phyloP scores from a whole-genome alignment of 2,329 filamentous ascomycete genomes.

The Epichloe baconii region DNA sequence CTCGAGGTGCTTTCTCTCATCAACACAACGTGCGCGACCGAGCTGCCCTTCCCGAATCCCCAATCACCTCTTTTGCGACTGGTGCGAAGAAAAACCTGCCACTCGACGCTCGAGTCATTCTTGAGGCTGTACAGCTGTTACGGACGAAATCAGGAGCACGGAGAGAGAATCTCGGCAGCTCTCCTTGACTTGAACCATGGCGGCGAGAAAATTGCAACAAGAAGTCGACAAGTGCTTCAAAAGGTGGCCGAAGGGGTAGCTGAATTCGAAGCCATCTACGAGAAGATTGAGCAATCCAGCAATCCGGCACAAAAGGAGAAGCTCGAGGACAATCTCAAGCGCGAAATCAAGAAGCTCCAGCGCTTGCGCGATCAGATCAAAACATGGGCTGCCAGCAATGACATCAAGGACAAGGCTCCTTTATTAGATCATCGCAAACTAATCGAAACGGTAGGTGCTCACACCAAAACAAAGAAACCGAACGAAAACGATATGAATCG shows the following conservation, averaged over 20 bases:
- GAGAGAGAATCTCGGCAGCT: not conserved
- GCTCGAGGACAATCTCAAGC: constrained; percentile 93
- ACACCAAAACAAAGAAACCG: not conserved
- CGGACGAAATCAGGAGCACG: not conserved
- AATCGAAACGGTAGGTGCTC: constrained; percentile 77
- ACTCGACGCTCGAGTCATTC: not conserved
- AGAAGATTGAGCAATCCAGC: constrained; percentile 88
- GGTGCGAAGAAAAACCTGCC: not conserved
- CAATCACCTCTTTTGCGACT: not conserved
- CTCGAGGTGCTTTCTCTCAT: not conserved
- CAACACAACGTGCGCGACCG: not conserved
- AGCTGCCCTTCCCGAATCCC: not conserved
- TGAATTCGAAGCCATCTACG: constrained; percentile 89
- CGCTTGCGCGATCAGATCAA: constrained; percentile 97
- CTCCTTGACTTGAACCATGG: constrained; percentile 47
- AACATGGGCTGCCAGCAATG: constrained; percentile 95
- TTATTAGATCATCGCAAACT: constrained; percentile 85
- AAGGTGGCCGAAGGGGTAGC: constrained; percentile 87
- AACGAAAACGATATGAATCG: not conserved
- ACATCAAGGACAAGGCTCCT: constrained; percentile 98
- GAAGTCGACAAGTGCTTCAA: constrained; percentile 99
- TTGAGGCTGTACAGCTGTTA: not conserved
- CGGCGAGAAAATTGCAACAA: constrained; percentile 89
- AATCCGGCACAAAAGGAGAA: constrained; percentile 97
- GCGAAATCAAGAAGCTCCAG: constrained; percentile 99